Evolutionary conservation across 2,329 filamentous ascomycete genomes (phyloP), one percentile per base, ranked within the genome.

Genomic region (Didymella pomorum): DNA sequence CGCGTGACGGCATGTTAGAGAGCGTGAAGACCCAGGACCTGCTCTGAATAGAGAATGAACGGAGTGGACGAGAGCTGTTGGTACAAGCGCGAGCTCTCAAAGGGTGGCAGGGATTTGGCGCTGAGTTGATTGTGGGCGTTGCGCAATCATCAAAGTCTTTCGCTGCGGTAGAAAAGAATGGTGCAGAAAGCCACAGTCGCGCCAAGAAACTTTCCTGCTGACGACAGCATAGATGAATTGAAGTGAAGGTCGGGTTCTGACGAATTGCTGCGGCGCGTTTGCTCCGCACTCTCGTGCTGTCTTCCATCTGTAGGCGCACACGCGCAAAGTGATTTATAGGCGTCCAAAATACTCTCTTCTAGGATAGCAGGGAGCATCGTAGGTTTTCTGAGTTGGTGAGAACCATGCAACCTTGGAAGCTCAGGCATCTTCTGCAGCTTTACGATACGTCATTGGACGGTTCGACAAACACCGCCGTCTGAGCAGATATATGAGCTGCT

Each of bases 161-260:
- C 21, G 26, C 10, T 20, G 23, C 9, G 18, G 10, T 7, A 25
- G 23, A 25, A 25, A 11, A 3, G 12, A 12, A 43, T 5, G 4
- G 3, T 26, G 3, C 5, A 23, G 10, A 9, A 26, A 26, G 23
- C 21, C 41, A 3, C 2, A 43, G 16, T 43, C 7, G 20, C 23
- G 45, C 31, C 31, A 48, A 37, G 45, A 26, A 18, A 14, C 2
- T 7, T 26, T 26, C 26, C 23, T 43, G 23, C 41, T 26, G 8
- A 14, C 9, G 11, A 12, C 12, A 7, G 31, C 9, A 25, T 7
- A 12, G 44, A 16, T 25, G 14, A 18, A 10, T 16, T 3, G 14
- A 52, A n/a, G 49, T 52, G 49, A 52, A 52, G 31, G 45, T n/a
- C 12, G 31, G 9, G n/a, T 9, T 11, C 31, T 26, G 21, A 16